A percentile compares a stretch with the other conserved stretches of the same genome.
phyloP scores from a whole-genome alignment of 1,284 basidiomycete species.

The Fomitiporia mediterranea region DNA sequence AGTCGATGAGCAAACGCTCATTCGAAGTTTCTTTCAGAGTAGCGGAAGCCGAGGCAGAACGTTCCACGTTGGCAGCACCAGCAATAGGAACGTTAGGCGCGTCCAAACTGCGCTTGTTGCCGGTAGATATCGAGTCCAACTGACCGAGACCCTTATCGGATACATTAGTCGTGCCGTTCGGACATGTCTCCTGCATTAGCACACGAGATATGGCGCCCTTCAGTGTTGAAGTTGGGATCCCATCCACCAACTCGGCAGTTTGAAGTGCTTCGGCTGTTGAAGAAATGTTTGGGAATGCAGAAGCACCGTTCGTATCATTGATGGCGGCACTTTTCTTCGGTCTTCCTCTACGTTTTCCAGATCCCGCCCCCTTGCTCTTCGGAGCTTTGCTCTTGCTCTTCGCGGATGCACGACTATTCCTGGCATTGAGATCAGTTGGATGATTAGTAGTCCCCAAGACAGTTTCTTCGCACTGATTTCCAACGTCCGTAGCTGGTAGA shows the following conservation, averaged over 20 bases:
- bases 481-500: neutral
- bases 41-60: too few relatives aligned
- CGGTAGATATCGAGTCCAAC: too few relatives aligned
- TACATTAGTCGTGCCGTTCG: constrained; percentile 3
- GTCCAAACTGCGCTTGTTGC: too few relatives aligned
- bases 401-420: neutral
- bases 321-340: neutral
- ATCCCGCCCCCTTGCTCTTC: neutral
- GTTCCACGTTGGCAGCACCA: too few relatives aligned
- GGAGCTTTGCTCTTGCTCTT: constrained; percentile 7
- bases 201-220: too few relatives aligned
- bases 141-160: neutral
- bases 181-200: neutral
- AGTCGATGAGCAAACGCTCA: constrained; percentile 1
- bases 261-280: too few relatives aligned
- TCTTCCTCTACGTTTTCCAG: neutral
- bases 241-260: too few relatives aligned
- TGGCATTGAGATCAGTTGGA: neutral
- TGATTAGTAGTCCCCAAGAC: neutral
- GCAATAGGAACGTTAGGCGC: too few relatives aligned
- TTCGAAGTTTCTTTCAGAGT: neutral
- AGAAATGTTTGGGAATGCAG: too few relatives aligned
- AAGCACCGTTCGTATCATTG: too few relatives aligned
- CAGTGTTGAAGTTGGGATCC: too few relatives aligned
- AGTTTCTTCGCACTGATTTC: neutral